Percentiles rank a stretch among this genome's conserved stretches.
Conservation (phyloP, 2,329 filamentous ascomycete genomes). For the Cryoendolithus antarcticus region DNA sequence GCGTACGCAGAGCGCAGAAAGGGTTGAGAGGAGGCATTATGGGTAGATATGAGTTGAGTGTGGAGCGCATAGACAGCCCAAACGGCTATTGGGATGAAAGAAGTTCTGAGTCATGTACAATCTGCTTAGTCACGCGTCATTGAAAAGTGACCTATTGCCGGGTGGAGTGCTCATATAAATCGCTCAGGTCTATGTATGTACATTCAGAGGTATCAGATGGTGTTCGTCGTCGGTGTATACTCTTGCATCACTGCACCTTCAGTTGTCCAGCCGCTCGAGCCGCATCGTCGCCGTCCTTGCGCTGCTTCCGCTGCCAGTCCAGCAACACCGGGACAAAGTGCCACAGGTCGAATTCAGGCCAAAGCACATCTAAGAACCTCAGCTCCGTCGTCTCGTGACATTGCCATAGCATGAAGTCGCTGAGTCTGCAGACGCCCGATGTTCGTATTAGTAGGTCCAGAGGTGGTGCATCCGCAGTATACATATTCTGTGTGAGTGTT, state of each 20-base stretch:
- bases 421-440: constrained; percentile 81
- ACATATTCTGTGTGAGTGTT: constrained; percentile 74
- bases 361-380: constrained; percentile 81
- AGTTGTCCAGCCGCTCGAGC: constrained; percentile 1
- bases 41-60: neutral
- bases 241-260: too few relatives aligned
- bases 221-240: too few relatives aligned
- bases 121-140: too few relatives aligned
- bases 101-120: too few relatives aligned
- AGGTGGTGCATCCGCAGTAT: constrained; percentile 74
- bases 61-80: too few relatives aligned
- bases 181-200: too few relatives aligned
- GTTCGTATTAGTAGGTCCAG: constrained; percentile 85
- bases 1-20: constrained; percentile 4
- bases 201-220: too few relatives aligned
- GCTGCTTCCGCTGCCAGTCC: constrained; percentile 64
- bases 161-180: too few relatives aligned
- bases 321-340: constrained; percentile 84
- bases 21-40: constrained; percentile 5
- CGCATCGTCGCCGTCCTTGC: constrained; percentile 8
- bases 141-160: too few relatives aligned
- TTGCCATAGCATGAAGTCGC: constrained; percentile 99
- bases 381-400: constrained; percentile 86
- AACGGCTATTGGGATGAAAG: too few relatives aligned
- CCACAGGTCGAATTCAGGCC: constrained; percentile 94